Conservation (phyloP, 202 grass and related monocot genomes). For the Eragrostis tef region DNA sequence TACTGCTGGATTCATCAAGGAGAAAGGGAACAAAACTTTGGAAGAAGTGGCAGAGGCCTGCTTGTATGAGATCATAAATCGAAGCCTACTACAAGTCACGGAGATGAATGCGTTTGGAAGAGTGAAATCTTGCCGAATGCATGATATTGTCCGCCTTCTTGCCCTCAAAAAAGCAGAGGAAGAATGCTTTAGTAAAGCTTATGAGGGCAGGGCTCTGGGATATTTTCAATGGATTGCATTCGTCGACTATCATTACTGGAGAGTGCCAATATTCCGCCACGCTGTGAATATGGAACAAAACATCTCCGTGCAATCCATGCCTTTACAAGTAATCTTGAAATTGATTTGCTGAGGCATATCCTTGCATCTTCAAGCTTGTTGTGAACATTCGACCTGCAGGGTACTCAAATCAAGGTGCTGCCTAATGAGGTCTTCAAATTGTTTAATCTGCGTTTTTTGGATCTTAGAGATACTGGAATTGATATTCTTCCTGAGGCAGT, state of each 20-base stretch:
- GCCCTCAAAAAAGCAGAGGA: constrained; percentile 29
- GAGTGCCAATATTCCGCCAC: not conserved
- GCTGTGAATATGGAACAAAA: not conserved
- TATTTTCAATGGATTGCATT: not conserved
- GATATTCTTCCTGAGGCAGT: constrained; percentile 39
- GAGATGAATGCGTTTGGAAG: constrained; percentile 24
- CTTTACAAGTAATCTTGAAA: not conserved
- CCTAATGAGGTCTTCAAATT: constrained; percentile 41
- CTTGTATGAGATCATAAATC: constrained; percentile 45
- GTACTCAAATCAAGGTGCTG: not conserved
- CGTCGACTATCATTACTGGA: not conserved
- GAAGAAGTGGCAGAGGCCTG: constrained; percentile 52
- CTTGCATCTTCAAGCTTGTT: constrained; percentile 18
- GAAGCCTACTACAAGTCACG: constrained; percentile 39
- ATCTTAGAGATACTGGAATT: constrained; percentile 37
- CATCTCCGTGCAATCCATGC: not conserved
- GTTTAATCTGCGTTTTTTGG: constrained; percentile 48
- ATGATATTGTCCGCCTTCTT: constrained; percentile 30
- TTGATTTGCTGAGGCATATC: not conserved
- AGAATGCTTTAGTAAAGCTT: constrained; percentile 33
- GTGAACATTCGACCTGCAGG: constrained; percentile 24
- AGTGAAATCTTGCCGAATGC: constrained; percentile 43
- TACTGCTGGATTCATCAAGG: constrained; percentile 42
- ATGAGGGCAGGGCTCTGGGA: not conserved
- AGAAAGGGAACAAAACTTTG: constrained; percentile 1